Evolutionary conservation across 1,284 basidiomycete species (phyloP).

Genomic region (Ceratobasidium sp.): DNA sequence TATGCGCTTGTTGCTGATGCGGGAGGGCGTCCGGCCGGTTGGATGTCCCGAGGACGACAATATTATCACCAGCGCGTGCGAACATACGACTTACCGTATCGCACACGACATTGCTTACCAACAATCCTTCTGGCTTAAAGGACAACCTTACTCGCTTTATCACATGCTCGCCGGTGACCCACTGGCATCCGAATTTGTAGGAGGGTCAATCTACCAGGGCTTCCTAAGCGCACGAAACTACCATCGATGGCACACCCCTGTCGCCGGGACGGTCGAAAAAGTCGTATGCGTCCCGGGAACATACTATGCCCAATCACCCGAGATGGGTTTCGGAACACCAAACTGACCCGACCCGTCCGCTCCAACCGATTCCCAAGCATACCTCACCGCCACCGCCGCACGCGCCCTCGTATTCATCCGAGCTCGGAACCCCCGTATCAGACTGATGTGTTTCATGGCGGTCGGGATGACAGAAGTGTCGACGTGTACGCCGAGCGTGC

Average conservation of each 20-base stretch:
- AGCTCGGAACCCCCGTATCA: constrained; percentile 64
- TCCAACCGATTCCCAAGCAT: constrained; percentile 58
- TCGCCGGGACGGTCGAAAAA: constrained; percentile 64
- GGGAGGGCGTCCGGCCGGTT: constrained; percentile 54
- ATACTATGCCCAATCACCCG: constrained; percentile 62
- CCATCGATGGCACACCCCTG: constrained; percentile 70
- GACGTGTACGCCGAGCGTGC: constrained; percentile 60
- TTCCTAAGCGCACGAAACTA: constrained; percentile 66
- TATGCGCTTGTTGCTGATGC: too few species aligned
- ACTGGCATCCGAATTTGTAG: constrained; percentile 59
- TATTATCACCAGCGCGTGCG: constrained; percentile 55
- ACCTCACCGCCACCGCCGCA: constrained; percentile 59
- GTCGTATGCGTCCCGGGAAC: constrained; percentile 64
- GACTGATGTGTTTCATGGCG: constrained; percentile 65
- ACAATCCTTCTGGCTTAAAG: constrained; percentile 66
- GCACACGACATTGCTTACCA: constrained; percentile 56
- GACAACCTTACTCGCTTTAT: constrained; percentile 61
- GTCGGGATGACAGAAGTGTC: constrained; percentile 72
- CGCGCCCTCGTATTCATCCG: constrained; percentile 68
- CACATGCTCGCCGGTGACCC: constrained; percentile 60
- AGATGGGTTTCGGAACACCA: constrained; percentile 43
- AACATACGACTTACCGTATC: constrained; percentile 51
- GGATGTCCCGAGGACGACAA: constrained; percentile 56
- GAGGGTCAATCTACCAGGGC: constrained; percentile 68
- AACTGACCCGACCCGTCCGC: constrained; percentile 55